Evolutionary conservation across 208 protist genomes (phyloP).

Genomic region (Phytomonas sp.): DNA sequence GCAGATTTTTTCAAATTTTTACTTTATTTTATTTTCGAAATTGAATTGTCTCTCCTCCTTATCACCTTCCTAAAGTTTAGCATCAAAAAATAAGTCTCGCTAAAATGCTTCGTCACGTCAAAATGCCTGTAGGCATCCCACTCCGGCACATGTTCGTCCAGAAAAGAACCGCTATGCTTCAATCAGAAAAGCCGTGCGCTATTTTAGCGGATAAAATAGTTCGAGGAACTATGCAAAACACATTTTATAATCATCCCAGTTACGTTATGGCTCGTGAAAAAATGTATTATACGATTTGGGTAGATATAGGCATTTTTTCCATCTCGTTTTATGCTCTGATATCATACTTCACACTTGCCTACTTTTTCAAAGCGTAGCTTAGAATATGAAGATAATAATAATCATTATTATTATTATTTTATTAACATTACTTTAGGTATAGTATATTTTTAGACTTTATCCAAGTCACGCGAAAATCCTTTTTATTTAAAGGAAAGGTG

Average conservation of each 20-base stretch:
- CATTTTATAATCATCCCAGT: constrained; percentile 80
- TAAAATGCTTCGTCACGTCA: constrained; percentile 4
- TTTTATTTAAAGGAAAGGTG: neutral
- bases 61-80: constrained; percentile 5
- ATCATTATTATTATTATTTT: constrained; percentile 9
- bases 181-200: constrained; percentile 81
- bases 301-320: constrained; percentile 73
- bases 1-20: constrained; percentile 1
- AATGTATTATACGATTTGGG: constrained; percentile 85
- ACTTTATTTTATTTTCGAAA: neutral
- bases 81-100: neutral
- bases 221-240: constrained; percentile 31
- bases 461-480: neutral
- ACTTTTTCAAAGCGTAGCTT: constrained; percentile 83
- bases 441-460: constrained; percentile 9
- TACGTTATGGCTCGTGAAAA: constrained; percentile 89
- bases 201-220: constrained; percentile 85
- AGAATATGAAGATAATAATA: constrained; percentile 9
- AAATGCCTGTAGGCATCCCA: neutral
- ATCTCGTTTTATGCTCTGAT: constrained; percentile 56
- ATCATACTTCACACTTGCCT: constrained; percentile 74
- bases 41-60: neutral
- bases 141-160: constrained; percentile 17
- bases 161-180: constrained; percentile 40
- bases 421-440: constrained; percentile 6